Conservation (phyloP, 164 flowering plant genomes). For the Magnolia sinica region DNA sequence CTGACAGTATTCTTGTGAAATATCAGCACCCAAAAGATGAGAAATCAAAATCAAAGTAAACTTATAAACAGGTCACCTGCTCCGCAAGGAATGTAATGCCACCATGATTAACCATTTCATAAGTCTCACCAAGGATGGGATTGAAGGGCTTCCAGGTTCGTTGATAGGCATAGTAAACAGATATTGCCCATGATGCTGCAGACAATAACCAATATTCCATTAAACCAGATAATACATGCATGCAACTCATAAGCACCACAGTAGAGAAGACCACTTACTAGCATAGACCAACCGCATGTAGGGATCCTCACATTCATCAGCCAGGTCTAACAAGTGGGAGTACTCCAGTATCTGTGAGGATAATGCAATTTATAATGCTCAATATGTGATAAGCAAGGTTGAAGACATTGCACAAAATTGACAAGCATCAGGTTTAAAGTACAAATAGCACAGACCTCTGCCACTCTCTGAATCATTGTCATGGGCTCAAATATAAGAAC, state of each 20-base stretch:
- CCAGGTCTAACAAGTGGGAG: slow-evolving; percentile 69
- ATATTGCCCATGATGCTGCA: slow-evolving; percentile 85
- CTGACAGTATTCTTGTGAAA: not conserved
- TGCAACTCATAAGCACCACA: slow-evolving; percentile 20
- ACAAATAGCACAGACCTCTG: slow-evolving; percentile 48
- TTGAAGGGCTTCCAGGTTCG: slow-evolving; percentile 92
- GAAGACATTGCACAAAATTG: not conserved
- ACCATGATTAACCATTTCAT: slow-evolving; percentile 73
- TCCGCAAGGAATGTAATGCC: slow-evolving; percentile 75
- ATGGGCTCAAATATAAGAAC: slow-evolving; percentile 87
- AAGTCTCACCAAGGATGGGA: slow-evolving; percentile 95
- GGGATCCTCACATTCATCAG: slow-evolving; percentile 92
- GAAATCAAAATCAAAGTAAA: not conserved
- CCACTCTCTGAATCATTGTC: slow-evolving; percentile 90
- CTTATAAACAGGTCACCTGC: slow-evolving; percentile 49
- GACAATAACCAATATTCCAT: not conserved
- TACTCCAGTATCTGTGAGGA: slow-evolving; percentile 77
- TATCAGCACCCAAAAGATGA: slow-evolving; percentile 6
- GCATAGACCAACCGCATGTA: slow-evolving; percentile 83
- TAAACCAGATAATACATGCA: not conserved
- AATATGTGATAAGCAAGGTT: not conserved
- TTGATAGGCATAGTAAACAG: slow-evolving; percentile 86
- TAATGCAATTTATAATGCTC: slow-evolving; percentile 7
- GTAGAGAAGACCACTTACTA: slow-evolving; percentile 37
- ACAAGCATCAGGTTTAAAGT: not conserved